Evolutionary conservation across 257 asterid genomes (phyloP).

Genomic region (Solanum arcanum): DNA sequence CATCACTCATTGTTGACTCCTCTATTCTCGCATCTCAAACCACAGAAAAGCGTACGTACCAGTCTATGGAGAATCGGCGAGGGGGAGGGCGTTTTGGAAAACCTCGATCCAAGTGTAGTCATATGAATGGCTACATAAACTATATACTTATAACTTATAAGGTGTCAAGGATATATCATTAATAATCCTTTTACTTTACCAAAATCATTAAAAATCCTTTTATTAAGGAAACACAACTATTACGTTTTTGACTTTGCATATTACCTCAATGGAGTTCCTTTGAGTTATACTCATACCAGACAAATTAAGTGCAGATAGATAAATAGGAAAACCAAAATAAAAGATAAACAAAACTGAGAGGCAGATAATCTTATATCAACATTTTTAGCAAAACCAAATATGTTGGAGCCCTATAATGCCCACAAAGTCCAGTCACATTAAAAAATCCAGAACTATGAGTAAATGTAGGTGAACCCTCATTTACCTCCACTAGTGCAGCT

Average conservation of each 20-base stretch:
- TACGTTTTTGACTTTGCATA: background rate
- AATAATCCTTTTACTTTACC: background rate
- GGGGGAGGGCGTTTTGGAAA: no score
- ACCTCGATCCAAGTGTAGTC: no score
- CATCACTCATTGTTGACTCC: no score
- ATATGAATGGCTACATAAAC: background rate
- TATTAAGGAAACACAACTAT: background rate
- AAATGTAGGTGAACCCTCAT: background rate
- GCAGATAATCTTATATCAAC: background rate
- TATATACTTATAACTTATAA: background rate
- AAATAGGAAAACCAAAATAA: background rate
- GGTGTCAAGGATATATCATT: background rate
- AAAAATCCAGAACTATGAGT: background rate
- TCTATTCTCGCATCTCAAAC: no score
- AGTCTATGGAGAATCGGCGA: no score
- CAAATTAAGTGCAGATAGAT: background rate
- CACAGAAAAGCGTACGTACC: no score
- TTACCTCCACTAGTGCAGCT: slow-evolving; percentile 91
- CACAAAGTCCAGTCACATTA: background rate
- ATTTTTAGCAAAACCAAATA: background rate
- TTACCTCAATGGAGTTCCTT: background rate
- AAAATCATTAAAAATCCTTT: background rate
- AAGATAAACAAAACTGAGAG: background rate
- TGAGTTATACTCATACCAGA: background rate
- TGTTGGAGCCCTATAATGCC: background rate